Conservation (phyloP, 2,329 filamentous ascomycete genomes). For the Aspergillus sp. region DNA sequence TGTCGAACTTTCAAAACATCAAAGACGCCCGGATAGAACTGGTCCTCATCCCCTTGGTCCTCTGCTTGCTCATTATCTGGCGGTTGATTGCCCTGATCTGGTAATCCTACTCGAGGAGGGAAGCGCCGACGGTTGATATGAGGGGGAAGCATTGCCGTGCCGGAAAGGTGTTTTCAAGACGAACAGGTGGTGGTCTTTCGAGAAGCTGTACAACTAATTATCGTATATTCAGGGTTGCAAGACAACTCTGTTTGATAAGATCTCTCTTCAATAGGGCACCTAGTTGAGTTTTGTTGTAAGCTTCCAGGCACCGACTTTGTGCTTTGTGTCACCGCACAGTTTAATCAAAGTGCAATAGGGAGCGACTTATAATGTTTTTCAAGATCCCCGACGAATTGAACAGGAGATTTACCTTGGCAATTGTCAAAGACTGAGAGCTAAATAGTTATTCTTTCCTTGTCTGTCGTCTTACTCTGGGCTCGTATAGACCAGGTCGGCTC, state of each 20-base stretch:
- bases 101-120: not conserved
- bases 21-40: conserved; percentile 28
- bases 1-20: conserved; percentile 36
- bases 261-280: not conserved
- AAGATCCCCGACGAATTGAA: not conserved
- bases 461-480: not conserved
- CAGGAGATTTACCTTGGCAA: not conserved
- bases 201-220: not conserved
- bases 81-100: not conserved
- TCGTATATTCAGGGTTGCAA: not conserved
- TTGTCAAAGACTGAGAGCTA: not conserved
- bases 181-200: not conserved
- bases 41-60: conserved; percentile 1
- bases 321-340: not conserved
- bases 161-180: not conserved
- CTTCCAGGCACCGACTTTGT: conserved; percentile 2
- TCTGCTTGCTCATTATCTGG: not conserved
- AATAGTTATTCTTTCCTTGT: not conserved
- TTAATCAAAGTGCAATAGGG: not conserved
- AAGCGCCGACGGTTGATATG: not conserved
- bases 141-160: not conserved
- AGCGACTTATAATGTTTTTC: not conserved
- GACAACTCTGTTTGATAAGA: not conserved
- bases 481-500: not conserved
- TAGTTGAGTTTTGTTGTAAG: not conserved